These are phyloP conservation scores for Kuraishia capsulata DNA, from an alignment of 805 yeast genomes.

Conservation along the genomic window DNA sequence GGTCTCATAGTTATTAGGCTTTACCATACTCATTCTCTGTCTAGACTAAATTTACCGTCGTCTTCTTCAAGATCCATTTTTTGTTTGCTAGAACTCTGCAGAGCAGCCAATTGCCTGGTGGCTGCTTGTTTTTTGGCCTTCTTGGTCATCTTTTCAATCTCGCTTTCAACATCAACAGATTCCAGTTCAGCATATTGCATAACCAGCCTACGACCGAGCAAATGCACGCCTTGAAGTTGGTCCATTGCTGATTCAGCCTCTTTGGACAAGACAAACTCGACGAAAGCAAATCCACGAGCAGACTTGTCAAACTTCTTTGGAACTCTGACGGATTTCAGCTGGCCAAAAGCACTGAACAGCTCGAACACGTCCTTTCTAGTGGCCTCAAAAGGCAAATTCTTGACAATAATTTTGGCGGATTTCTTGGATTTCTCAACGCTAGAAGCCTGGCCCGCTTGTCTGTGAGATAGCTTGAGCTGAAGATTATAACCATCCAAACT, in stretches of 20 bases:
- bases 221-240: slow-evolving; percentile 90
- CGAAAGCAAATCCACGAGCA: slow-evolving; percentile 97
- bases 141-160: slow-evolving; percentile 81
- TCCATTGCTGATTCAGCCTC: slow-evolving; percentile 95
- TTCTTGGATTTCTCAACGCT: slow-evolving; percentile 26
- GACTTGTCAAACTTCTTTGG: slow-evolving; percentile 93
- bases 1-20: too few species aligned
- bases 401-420: slow-evolving; percentile 79
- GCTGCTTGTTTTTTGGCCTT: slow-evolving; percentile 77
- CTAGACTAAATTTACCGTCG: slow-evolving; percentile 10
- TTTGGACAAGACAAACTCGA: slow-evolving; percentile 76
- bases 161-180: slow-evolving; percentile 78
- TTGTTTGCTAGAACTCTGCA: slow-evolving; percentile 61
- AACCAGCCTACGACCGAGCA: slow-evolving; percentile 88
- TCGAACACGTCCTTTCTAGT: slow-evolving; percentile 88
- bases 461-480: slow-evolving; percentile 80
- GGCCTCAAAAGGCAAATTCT: slow-evolving; percentile 96
- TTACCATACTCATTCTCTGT: neutral
- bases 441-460: slow-evolving; percentile 39
- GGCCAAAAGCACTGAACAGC: slow-evolving; percentile 90
- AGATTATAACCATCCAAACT: slow-evolving; percentile 84
- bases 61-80: slow-evolving; percentile 57
- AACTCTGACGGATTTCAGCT: slow-evolving; percentile 86
- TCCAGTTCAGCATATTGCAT: slow-evolving; percentile 87
- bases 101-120: slow-evolving; percentile 64